phyloP scores from a whole-genome alignment of 176 grass and related monocot species.

The Melocanna baccifera region DNA sequence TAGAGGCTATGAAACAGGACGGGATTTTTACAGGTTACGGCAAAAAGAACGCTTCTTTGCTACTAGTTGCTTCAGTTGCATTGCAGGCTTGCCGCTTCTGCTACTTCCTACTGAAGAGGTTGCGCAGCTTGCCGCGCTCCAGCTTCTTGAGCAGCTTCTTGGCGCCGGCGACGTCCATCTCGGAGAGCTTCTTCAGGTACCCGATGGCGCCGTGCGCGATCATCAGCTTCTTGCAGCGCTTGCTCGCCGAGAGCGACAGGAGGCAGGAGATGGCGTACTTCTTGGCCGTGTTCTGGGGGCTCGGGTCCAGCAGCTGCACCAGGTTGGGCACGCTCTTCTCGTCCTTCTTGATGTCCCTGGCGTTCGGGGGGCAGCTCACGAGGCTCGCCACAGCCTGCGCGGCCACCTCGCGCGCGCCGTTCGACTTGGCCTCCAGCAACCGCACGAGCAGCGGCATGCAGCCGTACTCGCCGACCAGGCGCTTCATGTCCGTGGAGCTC shows the following conservation, averaged over 20 bases:
- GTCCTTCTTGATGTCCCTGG: slow-evolving; percentile 77
- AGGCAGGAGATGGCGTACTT: slow-evolving; percentile 95
- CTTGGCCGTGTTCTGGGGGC: slow-evolving; percentile 85
- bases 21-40: slow-evolving; percentile 58
- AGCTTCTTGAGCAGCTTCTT: slow-evolving; percentile 94
- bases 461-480: slow-evolving; percentile 67
- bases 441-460: slow-evolving; percentile 67
- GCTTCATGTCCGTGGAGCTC: slow-evolving; percentile 71
- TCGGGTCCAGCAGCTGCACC: slow-evolving; percentile 91
- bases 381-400: slow-evolving; percentile 83
- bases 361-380: slow-evolving; percentile 59
- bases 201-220: slow-evolving; percentile 88
- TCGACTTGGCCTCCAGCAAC: slow-evolving; percentile 87
- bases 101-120: slow-evolving; percentile 76
- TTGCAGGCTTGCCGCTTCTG: neutral
- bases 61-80: neutral
- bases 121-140: slow-evolving; percentile 70
- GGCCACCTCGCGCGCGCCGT: slow-evolving; percentile 59
- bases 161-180: slow-evolving; percentile 73
- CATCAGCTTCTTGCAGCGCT: slow-evolving; percentile 89
- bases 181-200: slow-evolving; percentile 96
- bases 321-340: slow-evolving; percentile 97
- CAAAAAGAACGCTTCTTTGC: slow-evolving; percentile 19
- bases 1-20: slow-evolving; percentile 79
- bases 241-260: slow-evolving; percentile 59